A percentile compares a stretch with the other conserved stretches of the same genome.
These are phyloP conservation scores for Pseudomassariella vexata DNA, from an alignment of 2,329 filamentous ascomycete genomes.

Conservation along the genomic window DNA sequence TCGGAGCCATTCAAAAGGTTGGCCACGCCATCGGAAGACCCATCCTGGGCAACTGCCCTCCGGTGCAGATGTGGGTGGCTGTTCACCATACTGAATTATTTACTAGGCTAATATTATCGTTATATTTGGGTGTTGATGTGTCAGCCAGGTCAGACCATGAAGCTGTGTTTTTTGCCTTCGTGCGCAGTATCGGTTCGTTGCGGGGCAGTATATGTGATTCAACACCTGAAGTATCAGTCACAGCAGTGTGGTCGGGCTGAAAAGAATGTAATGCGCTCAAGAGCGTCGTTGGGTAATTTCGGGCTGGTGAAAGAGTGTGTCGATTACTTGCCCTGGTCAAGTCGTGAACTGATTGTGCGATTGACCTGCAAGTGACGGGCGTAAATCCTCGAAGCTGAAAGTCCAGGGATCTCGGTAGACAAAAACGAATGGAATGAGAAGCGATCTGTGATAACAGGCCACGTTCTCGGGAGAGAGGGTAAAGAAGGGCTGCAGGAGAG, in stretches of 20 bases:
- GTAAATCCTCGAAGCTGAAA: constrained; percentile 1
- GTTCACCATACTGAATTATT: constrained; percentile 13
- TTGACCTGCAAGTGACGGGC: constrained; percentile 9
- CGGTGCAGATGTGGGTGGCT: constrained; percentile 18
- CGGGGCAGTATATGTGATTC: constrained; percentile 4
- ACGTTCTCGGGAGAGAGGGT: constrained; percentile 6
- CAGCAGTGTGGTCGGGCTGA: not conserved
- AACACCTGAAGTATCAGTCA: too few species aligned
- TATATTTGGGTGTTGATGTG: constrained; percentile 7
- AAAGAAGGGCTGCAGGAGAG: constrained; percentile 7
- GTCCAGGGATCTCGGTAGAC: constrained; percentile 1
- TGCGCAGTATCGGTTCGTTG: constrained; percentile 1
- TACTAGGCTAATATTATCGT: constrained; percentile 6
- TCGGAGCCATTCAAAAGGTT: constrained; percentile 21
- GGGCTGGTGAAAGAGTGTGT: constrained; percentile 1
- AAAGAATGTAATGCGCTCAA: constrained; percentile 20
- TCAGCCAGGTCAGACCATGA: too few species aligned
- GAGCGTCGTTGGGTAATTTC: constrained; percentile 13
- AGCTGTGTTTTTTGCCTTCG: not conserved
- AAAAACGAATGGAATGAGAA: constrained; percentile 12
- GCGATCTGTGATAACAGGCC: not conserved
- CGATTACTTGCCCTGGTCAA: constrained; percentile 4
- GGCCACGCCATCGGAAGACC: constrained; percentile 19
- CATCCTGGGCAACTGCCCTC: constrained; percentile 15
- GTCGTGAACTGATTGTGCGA: constrained; percentile 7